A percentile compares a stretch with the other conserved stretches of the same genome.
These are phyloP conservation scores for Tolypocladium endophyticum DNA, from an alignment of 2,329 filamentous ascomycete genomes.

Conservation along the genomic window DNA sequence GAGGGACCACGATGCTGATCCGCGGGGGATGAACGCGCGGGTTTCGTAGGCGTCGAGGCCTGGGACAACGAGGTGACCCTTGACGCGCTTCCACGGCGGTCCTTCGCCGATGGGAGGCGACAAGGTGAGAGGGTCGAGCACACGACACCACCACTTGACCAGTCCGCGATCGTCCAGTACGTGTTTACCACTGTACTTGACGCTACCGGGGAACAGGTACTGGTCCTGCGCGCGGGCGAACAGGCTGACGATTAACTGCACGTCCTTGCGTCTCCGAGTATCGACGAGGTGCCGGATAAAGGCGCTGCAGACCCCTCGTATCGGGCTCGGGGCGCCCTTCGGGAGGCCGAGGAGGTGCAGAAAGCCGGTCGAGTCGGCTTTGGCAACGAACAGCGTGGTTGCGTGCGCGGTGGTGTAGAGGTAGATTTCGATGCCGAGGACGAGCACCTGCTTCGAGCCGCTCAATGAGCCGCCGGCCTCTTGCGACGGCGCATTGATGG, in stretches of 20 bases:
- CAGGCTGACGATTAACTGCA: slow-evolving; percentile 70
- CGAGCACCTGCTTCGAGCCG: slow-evolving; percentile 43
- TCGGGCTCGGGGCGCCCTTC: slow-evolving; percentile 56
- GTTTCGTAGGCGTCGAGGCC: slow-evolving; percentile 77
- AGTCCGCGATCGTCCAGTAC: slow-evolving; percentile 82
- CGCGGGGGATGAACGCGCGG: slow-evolving; percentile 61
- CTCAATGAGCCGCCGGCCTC: slow-evolving; percentile 1
- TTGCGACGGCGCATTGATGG: slow-evolving; percentile 23
- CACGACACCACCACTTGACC: slow-evolving; percentile 92
- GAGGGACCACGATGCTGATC: slow-evolving; percentile 54
- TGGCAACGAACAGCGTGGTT: slow-evolving; percentile 88
- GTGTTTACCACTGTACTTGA: slow-evolving; percentile 77
- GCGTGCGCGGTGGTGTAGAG: slow-evolving; percentile 73
- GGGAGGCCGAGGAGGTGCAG: slow-evolving; percentile 56
- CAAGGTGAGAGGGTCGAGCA: slow-evolving; percentile 65
- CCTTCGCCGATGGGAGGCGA: slow-evolving; percentile 24
- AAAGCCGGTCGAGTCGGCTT: slow-evolving; percentile 93
- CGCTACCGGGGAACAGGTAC: slow-evolving; percentile 88
- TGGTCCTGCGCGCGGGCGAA: slow-evolving; percentile 89
- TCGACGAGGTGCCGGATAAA: slow-evolving; percentile 70
- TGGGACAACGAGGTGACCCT: slow-evolving; percentile 77
- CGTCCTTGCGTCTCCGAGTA: slow-evolving; percentile 50
- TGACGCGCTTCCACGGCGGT: slow-evolving; percentile 35
- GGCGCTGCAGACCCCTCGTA: slow-evolving; percentile 60
- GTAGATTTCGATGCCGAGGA: slow-evolving; percentile 78